phyloP scores from a whole-genome alignment of 352 stramenopile species.

The Achlya hypogyna region DNA sequence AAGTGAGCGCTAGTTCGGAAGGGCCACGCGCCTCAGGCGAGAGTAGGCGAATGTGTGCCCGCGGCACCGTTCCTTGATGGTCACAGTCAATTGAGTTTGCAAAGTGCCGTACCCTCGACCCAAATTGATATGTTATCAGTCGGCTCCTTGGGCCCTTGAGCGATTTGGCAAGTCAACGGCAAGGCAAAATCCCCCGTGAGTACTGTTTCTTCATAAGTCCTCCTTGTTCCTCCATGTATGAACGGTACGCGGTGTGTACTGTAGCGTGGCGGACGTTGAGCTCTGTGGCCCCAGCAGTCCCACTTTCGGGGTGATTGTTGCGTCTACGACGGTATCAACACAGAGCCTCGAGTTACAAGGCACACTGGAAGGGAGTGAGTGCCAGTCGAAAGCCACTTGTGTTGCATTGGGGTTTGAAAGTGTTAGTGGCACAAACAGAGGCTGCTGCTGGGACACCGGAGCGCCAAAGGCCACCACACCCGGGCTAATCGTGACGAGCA shows the following conservation, averaged over 20 bases:
- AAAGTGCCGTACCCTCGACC: constrained; percentile 1
- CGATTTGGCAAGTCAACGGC: not conserved
- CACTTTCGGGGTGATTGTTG: not conserved
- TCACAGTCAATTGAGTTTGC: not conserved
- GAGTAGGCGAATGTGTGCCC: constrained; percentile 35
- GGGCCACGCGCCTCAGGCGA: constrained; percentile 33
- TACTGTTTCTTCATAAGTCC: not conserved
- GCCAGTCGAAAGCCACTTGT: constrained; percentile 6
- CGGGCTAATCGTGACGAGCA: not conserved
- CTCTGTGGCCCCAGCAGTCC: not conserved
- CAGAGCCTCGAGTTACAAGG: not conserved
- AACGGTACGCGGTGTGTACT: not conserved
- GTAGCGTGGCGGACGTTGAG: not conserved
- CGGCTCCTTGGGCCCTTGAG: not conserved
- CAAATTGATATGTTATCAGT: not conserved
- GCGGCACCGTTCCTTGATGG: constrained; percentile 31
- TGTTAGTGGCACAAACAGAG: not conserved
- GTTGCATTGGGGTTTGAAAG: not conserved
- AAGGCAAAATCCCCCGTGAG: constrained; percentile 7
- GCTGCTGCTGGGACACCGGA: not conserved
- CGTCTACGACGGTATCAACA: not conserved
- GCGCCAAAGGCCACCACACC: not conserved
- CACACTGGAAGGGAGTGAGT: not conserved
- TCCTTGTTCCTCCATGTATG: not conserved
- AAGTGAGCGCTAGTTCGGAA: too few relatives aligned